Evolutionary conservation across 2,329 filamentous ascomycete genomes (phyloP).

Genomic region (Talaromyces amestolkiae): DNA sequence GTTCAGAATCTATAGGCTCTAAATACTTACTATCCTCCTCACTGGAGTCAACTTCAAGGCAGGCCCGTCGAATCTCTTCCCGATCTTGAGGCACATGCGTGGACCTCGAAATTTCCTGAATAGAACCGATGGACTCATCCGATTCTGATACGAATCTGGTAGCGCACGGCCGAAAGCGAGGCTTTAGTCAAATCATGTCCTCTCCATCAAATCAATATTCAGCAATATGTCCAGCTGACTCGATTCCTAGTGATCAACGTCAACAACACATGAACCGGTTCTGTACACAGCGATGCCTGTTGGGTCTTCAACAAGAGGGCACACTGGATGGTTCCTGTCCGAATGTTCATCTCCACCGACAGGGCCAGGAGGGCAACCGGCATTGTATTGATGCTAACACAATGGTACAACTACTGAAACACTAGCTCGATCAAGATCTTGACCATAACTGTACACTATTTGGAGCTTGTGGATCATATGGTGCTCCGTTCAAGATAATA

Average conservation of each 20-base stretch:
- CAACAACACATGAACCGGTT: conserved; percentile 20
- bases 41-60: no score
- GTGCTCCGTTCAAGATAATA: conserved; percentile 32
- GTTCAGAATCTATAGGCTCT: no score
- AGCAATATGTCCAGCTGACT: conserved; percentile 16
- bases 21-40: no score
- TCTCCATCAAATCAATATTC: conserved; percentile 21
- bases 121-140: background rate
- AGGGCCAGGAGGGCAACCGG: conserved; percentile 12
- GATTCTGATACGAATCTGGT: conserved; percentile 22
- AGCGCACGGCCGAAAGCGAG: conserved; percentile 24
- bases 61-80: conserved; percentile 21
- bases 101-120: background rate
- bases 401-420: conserved; percentile 25
- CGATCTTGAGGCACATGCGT: conserved; percentile 23
- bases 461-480: conserved; percentile 26
- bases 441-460: conserved; percentile 30
- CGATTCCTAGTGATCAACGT: no score
- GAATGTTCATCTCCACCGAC: conserved; percentile 26
- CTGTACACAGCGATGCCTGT: conserved; percentile 31
- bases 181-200: conserved; percentile 26
- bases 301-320: conserved; percentile 25
- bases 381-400: conserved; percentile 23
- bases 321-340: conserved; percentile 27
- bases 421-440: conserved; percentile 29